Base-by-base conservation (phyloP, 768 basidiomycete species). In the Tremella mesenterica region DNA sequence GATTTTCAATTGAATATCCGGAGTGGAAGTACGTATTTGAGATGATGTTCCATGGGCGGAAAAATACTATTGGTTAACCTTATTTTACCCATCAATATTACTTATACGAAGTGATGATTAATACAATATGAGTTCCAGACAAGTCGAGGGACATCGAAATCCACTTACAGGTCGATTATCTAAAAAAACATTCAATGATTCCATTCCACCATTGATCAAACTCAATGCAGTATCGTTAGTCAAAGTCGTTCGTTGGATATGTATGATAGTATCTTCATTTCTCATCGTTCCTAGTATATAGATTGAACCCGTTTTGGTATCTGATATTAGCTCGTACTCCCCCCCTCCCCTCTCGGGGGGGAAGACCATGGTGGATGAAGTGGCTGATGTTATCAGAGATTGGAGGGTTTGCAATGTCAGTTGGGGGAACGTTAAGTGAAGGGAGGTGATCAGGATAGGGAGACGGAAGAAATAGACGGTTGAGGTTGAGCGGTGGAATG, bases 1-100 rank as follows among this genome's bases (percentile, higher is more conserved):
- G 16, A 90, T 76, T 56, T 83, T 86, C 59, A 97, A 80, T 74
- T 88, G 88, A 53, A 90, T 75, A 61, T 95, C 91, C 1, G 83
- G 79, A 18, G 44, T n/a, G 13, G 50, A 9, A 2, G 49, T 49
- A 36, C 74, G 76, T 59, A 52, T 14, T 64, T 59, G n/a, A 86
- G 65, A 83, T 85, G 89, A 2, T n/a, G 10, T 20, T 16, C 79
- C 88, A 53, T 85, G 81, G 29, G 83, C 71, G 84, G 87, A 91
- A 13, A 82, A 78, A 73, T 93, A 93, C 88, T 91, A 61, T 44
- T 10, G 59, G 25, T 6, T 34, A 14, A 56, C 54, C n/a, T 53
- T 44, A 36, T 14, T 23, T n/a, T n/a, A n/a, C n/a, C n/a, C n/a
- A n/a, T n/a, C n/a, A n/a, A n/a, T n/a, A n/a, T n/a, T n/a, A n/a